Base-by-base conservation (phyloP, 106 monocot species). In the Phalaenopsis equestris region DNA sequence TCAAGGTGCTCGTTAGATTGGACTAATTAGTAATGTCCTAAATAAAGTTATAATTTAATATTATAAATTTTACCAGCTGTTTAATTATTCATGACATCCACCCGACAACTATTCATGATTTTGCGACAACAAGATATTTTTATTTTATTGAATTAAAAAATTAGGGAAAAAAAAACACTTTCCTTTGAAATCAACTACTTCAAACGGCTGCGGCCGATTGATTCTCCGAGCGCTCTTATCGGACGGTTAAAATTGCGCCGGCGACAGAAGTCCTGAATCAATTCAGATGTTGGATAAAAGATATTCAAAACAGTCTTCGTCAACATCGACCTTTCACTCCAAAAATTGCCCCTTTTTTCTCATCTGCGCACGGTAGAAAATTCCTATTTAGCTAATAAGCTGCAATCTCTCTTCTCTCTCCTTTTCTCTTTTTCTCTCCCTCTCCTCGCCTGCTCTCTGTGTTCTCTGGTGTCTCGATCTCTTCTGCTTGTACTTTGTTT, bases 201-300 rank as follows among this genome's bases (percentile, higher is more conserved):
- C 4, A 61, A 61, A 61, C 61, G 61, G 61, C 61, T 21, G 61
- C 21, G 9, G 4, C 21, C 61, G 30, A 30, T 30, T 21, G 61
- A 21, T n/a, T 61, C 61, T 56, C 14, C 17, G 2, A 7, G 61
- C 61, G 19, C 8, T 61, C 61, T 58, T 18, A 74, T 74, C 42
- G 43, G 42, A 74, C 74, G 74, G 74, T 43, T 74, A 74, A 15
- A 38, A 74, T 43, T 3, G 74, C 42, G 74, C 74, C 74, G 74
- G 74, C 74, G 74, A 74, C 74, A 74, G 1, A 3, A 43, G 14
- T 74, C 74, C 43, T 43, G 36, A 43, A 19, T 12, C 0, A 74
- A 74, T 43, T n/a, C 74, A n/a, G 30, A 38, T 39, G 30, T 39
- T 38, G 17, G 70, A 70, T 5, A 38, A 70, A 70, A 70, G 30